Evolutionary conservation across 331 rosid species (phyloP).

Genomic region (Prunus yedoensis): DNA sequence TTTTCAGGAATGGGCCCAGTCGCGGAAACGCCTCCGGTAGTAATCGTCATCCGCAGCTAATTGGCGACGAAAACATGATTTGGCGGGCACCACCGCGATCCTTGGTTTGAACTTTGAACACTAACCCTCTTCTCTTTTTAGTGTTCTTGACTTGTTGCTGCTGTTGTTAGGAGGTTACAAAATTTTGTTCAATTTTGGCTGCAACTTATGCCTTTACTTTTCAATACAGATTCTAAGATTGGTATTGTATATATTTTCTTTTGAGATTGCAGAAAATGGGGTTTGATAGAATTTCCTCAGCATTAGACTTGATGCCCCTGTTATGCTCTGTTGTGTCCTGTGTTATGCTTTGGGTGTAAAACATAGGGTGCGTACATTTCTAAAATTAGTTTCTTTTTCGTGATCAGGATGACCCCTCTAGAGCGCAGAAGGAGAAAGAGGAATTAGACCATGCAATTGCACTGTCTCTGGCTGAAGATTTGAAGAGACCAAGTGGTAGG

Average conservation of each 20-base stretch:
- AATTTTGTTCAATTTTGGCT: too few relatives aligned
- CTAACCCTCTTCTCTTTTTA: neutral
- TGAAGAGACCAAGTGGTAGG: conserved; percentile 61
- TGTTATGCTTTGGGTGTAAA: neutral
- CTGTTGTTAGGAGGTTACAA: too few relatives aligned
- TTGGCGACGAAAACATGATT: conserved; percentile 67
- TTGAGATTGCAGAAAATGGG: too few relatives aligned
- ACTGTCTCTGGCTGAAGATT: conserved; percentile 68
- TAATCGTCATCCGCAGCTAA: conserved; percentile 50
- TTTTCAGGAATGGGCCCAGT: conserved; percentile 62
- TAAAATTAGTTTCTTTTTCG: neutral
- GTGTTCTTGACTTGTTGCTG: too few relatives aligned
- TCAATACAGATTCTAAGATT: too few relatives aligned
- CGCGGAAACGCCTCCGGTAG: conserved; percentile 39
- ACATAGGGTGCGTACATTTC: neutral
- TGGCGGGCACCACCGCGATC: conserved; percentile 72
- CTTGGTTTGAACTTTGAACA: conserved; percentile 49
- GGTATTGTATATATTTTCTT: too few relatives aligned
- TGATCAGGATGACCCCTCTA: conserved; percentile 63
- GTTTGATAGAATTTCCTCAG: conserved; percentile 2
- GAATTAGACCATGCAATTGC: conserved; percentile 71
- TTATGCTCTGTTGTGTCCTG: too few relatives aligned
- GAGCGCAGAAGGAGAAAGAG: conserved; percentile 75
- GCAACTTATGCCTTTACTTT: too few relatives aligned
- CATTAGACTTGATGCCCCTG: neutral